Percentiles rank a stretch among this genome's conserved stretches.
Evolutionary conservation across 441 rosid species (phyloP).

Genomic region (Erodium chrysanthum): DNA sequence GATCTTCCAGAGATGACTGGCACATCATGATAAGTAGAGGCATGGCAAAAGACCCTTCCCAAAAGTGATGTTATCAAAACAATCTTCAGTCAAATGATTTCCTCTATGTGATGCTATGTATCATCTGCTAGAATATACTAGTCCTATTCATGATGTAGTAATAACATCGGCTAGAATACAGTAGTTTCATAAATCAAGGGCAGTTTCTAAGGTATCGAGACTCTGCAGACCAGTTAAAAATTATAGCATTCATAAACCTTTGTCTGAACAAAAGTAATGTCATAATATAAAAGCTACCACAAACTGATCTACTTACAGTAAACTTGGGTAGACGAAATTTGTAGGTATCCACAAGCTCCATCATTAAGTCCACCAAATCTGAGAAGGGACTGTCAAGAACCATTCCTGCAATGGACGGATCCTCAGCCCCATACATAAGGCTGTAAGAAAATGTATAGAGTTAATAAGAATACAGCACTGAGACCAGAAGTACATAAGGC

Average conservation of each 20-base stretch:
- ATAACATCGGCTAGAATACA: not conserved
- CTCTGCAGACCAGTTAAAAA: not conserved
- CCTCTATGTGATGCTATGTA: not conserved
- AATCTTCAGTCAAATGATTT: not conserved
- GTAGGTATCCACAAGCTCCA: conserved; percentile 89
- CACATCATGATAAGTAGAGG: not conserved
- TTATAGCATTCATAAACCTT: not conserved
- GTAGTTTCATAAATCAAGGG: not conserved
- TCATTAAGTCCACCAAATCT: conserved; percentile 92
- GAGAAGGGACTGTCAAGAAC: conserved; percentile 96
- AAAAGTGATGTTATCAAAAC: not conserved
- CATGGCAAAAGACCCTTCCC: not conserved
- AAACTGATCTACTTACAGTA: conserved; percentile 51
- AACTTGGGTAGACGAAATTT: conserved; percentile 82
- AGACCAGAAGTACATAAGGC: conserved; percentile 7
- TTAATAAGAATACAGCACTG: conserved; percentile 15
- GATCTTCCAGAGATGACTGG: not conserved
- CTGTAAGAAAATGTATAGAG: conserved; percentile 33
- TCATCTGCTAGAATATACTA: not conserved
- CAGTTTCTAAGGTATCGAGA: not conserved
- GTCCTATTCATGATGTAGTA: not conserved
- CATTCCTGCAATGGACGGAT: conserved; percentile 97
- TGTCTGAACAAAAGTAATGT: not conserved
- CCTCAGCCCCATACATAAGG: conserved; percentile 91
- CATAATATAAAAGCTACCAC: not conserved